Percentiles rank a stretch among this genome's conserved stretches.
phyloP scores from a whole-genome alignment of 352 stramenopile genomes.

The Globisporangium nodosum region DNA sequence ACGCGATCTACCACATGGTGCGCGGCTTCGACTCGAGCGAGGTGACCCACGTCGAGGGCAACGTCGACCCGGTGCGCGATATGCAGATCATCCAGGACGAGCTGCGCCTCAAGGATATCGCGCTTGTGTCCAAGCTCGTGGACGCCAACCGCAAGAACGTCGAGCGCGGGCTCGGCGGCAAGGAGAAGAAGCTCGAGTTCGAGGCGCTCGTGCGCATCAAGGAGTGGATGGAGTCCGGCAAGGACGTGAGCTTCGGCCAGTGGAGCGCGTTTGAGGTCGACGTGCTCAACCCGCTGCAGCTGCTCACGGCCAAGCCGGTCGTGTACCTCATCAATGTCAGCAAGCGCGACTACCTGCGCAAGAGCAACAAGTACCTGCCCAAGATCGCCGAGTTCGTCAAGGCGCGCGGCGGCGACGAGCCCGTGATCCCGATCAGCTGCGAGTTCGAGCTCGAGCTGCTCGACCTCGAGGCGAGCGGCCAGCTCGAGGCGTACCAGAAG shows the following conservation, averaged over 20 bases:
- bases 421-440: conserved; percentile 97
- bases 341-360: conserved; percentile 98
- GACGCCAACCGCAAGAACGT: conserved; percentile 85
- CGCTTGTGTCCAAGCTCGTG: conserved; percentile 76
- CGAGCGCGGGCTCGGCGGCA: conserved; percentile 79
- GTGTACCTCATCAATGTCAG: conserved; percentile 99
- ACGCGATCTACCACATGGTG: conserved; percentile 98
- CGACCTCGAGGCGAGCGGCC: conserved; percentile 70
- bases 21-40: conserved; percentile 97
- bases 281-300: conserved; percentile 89
- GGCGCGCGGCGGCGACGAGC: conserved; percentile 92
- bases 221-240: conserved; percentile 79
- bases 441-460: conserved; percentile 97
- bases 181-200: conserved; percentile 96
- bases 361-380: conserved; percentile 97
- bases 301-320: conserved; percentile 93
- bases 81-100: conserved; percentile 99
- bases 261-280: conserved; percentile 89
- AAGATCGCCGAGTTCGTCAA: conserved; percentile 98
- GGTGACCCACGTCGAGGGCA: conserved; percentile 99
- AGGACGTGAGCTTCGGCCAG: conserved; percentile 89
- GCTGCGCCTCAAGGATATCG: conserved; percentile 97
- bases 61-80: conserved; percentile 98
- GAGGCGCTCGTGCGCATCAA: conserved; percentile 79
- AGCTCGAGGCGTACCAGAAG: conserved; percentile 68